Conservation (phyloP, 1,139 yeast genomes). For the Saccharomycopsis hybrid region DNA sequence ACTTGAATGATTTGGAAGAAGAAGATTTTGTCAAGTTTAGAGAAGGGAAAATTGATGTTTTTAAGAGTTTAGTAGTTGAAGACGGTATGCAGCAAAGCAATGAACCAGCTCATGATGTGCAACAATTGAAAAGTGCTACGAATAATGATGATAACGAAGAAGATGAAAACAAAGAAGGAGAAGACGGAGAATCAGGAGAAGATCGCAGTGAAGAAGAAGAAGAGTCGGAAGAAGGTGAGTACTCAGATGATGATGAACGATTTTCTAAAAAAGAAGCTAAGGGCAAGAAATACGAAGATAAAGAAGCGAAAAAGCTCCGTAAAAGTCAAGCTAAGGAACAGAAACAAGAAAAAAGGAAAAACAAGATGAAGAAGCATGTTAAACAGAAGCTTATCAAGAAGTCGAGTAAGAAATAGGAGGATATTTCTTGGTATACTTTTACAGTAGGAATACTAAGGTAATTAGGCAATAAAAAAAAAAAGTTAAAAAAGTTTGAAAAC, state of each 20-base stretch:
- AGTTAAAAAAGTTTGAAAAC: too few relatives aligned
- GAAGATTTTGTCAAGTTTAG: constrained; percentile 80
- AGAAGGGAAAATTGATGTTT: constrained; percentile 74
- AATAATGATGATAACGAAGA: constrained; percentile 30
- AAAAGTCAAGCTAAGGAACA: constrained; percentile 80
- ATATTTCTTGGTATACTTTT: too few relatives aligned
- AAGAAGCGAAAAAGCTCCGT: constrained; percentile 76
- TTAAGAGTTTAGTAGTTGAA: constrained; percentile 52
- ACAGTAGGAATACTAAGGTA: not conserved
- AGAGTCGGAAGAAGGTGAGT: constrained; percentile 31
- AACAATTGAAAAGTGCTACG: too few relatives aligned
- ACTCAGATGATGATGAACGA: constrained; percentile 27
- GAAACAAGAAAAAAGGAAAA: constrained; percentile 81
- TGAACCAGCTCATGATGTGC: constrained; percentile 24
- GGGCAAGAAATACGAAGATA: constrained; percentile 78
- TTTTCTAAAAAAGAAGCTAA: constrained; percentile 36
- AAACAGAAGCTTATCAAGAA: constrained; percentile 74
- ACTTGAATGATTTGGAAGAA: constrained; percentile 69
- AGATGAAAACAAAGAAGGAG: constrained; percentile 26
- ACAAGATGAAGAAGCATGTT: constrained; percentile 85
- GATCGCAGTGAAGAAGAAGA: constrained; percentile 32
- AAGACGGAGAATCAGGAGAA: constrained; percentile 14
- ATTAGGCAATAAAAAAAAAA: not conserved
- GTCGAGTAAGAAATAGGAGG: constrained; percentile 7
- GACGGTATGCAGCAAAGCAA: constrained; percentile 27